Evolutionary conservation across 371 early-diverging fungal genomes (phyloP).

Genomic region (Circinella umbellata): DNA sequence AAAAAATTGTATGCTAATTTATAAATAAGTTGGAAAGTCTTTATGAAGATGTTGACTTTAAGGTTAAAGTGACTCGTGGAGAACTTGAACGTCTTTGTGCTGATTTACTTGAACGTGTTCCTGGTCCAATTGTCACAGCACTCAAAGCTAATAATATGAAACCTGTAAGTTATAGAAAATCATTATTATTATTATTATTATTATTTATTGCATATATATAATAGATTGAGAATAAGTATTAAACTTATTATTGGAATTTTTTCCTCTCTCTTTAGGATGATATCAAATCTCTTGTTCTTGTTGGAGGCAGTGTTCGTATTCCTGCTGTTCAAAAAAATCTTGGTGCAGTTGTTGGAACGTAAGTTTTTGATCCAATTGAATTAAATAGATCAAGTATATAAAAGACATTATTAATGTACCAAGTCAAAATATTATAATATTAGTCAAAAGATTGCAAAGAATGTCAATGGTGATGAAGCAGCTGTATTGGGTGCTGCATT

Average conservation of each 20-base stretch:
- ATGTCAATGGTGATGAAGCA: constrained; percentile 96
- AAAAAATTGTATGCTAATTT: neutral
- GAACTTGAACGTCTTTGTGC: constrained; percentile 72
- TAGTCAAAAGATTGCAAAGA: constrained; percentile 87
- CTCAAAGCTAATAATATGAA: constrained; percentile 71
- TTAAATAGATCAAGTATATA: too few relatives aligned
- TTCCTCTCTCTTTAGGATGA: constrained; percentile 42
- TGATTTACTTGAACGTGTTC: constrained; percentile 77
- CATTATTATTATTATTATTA: neutral
- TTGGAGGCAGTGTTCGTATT: constrained; percentile 93
- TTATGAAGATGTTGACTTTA: constrained; percentile 87
- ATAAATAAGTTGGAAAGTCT: constrained; percentile 77
- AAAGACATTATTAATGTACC: too few relatives aligned
- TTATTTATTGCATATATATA: too few relatives aligned
- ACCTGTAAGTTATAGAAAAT: constrained; percentile 48
- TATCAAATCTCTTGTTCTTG: constrained; percentile 87
- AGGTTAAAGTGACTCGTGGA: constrained; percentile 72
- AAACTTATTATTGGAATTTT: too few relatives aligned
- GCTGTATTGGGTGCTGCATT: constrained; percentile 94
- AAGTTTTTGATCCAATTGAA: constrained; percentile 24
- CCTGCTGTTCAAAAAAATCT: constrained; percentile 83
- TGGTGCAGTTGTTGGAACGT: constrained; percentile 75
- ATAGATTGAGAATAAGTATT: too few relatives aligned
- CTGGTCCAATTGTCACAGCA: constrained; percentile 73
- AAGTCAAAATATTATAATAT: neutral